phyloP scores from a whole-genome alignment of 2,329 filamentous ascomycete species.

The Ascosphaera aggregata region DNA sequence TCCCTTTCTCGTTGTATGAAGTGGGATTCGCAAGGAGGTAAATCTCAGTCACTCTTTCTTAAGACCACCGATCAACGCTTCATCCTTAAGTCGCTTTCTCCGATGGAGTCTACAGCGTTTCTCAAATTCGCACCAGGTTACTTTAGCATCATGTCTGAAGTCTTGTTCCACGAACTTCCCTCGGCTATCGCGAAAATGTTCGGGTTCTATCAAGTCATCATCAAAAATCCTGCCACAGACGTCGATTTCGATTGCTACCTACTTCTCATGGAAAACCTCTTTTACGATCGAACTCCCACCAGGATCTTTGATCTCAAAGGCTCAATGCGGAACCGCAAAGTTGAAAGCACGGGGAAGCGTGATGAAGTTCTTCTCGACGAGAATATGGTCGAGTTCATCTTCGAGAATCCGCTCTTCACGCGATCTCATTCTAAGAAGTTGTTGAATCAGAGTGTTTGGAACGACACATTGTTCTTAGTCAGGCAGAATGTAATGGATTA shows the following conservation, averaged over 20 bases:
- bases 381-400: slow-evolving; percentile 98
- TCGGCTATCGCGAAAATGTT: slow-evolving; percentile 99
- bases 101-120: slow-evolving; percentile 83
- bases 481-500: slow-evolving; percentile 99
- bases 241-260: slow-evolving; percentile 89
- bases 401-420: slow-evolving; percentile 85
- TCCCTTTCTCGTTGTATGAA: slow-evolving; percentile 87
- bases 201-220: slow-evolving; percentile 90
- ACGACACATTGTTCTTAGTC: slow-evolving; percentile 86
- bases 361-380: slow-evolving; percentile 94
- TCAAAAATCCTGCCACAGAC: slow-evolving; percentile 81
- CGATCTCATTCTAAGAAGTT: slow-evolving; percentile 92
- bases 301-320: slow-evolving; percentile 92
- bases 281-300: slow-evolving; percentile 79
- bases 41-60: slow-evolving; percentile 90
- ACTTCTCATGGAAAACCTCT: slow-evolving; percentile 90
- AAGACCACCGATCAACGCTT: slow-evolving; percentile 92
- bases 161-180: slow-evolving; percentile 81
- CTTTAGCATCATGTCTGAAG: slow-evolving; percentile 92
- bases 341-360: slow-evolving; percentile 82
- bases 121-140: slow-evolving; percentile 90
- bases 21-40: slow-evolving; percentile 95
- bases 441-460: slow-evolving; percentile 78
- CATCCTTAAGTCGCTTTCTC: slow-evolving; percentile 74
- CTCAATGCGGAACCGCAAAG: slow-evolving; percentile 95